These are phyloP conservation scores for Starmerella etchellsii DNA, from an alignment of 805 yeast genomes.

Conservation along the genomic window DNA sequence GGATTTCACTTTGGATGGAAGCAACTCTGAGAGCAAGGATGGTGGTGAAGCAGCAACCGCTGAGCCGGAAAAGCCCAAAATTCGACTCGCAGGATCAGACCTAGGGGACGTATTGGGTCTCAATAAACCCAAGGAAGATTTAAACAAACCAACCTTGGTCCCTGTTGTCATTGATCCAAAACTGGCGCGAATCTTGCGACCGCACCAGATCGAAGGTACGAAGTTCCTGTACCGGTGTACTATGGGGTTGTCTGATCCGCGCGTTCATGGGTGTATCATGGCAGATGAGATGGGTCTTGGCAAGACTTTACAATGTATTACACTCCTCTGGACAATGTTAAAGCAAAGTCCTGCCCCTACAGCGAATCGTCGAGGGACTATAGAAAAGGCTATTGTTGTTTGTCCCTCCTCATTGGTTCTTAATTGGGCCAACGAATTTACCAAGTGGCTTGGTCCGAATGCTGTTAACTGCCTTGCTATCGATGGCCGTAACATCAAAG, in stretches of 20 bases:
- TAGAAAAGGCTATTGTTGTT: conserved; percentile 80
- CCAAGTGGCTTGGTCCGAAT: conserved; percentile 93
- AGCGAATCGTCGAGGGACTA: conserved; percentile 61
- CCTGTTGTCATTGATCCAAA: conserved; percentile 94
- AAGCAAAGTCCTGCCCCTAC: conserved; percentile 57
- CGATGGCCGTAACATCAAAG: conserved; percentile 71
- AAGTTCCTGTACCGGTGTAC: conserved; percentile 82
- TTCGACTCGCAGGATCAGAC: conserved; percentile 29
- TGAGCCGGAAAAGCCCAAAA: background rate
- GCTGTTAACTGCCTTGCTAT: conserved; percentile 75
- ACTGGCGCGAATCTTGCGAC: conserved; percentile 70
- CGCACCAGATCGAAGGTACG: conserved; percentile 95
- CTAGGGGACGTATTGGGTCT: conserved; percentile 74
- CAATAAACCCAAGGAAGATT: conserved; percentile 34
- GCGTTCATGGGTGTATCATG: conserved; percentile 94
- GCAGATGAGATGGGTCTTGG: conserved; percentile 97
- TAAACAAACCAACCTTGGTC: conserved; percentile 41
- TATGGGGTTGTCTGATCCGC: conserved; percentile 49
- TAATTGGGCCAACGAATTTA: conserved; percentile 94
- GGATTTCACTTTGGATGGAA: background rate
- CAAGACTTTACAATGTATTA: conserved; percentile 76
- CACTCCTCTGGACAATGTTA: conserved; percentile 83
- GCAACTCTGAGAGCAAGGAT: background rate
- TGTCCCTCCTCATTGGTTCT: conserved; percentile 90
- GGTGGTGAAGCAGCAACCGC: background rate